Conservation (phyloP, 768 basidiomycete species). For the Naganishia onofrii region DNA sequence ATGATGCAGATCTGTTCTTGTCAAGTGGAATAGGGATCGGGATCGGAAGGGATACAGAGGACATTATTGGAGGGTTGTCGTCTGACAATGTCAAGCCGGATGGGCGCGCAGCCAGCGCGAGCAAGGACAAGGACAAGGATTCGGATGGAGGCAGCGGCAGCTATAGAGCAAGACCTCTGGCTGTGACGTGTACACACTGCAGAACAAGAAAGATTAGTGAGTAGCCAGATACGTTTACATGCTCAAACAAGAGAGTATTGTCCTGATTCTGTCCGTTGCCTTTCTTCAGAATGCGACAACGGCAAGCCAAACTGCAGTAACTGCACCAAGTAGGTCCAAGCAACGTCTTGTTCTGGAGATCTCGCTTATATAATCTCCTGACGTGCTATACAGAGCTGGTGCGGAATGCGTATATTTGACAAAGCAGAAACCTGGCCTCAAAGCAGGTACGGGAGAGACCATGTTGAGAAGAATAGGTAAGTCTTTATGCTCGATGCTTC, state of each 20-base stretch:
- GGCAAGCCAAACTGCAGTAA: constrained; percentile 29
- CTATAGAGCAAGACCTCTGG: constrained; percentile 22
- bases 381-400: constrained; percentile 35
- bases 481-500: not conserved
- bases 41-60: not conserved
- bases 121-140: constrained; percentile 17
- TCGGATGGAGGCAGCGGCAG: constrained; percentile 1
- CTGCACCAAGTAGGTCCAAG: constrained; percentile 32
- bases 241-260: not conserved
- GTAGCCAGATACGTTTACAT: not conserved
- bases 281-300: constrained; percentile 28
- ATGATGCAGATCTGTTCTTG: constrained; percentile 8
- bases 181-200: constrained; percentile 30
- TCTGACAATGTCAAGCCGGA: too few relatives aligned
- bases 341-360: too few relatives aligned
- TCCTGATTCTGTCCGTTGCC: not conserved
- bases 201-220: constrained; percentile 30
- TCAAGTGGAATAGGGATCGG: constrained; percentile 9
- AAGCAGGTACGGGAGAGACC: constrained; percentile 46
- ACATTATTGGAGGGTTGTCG: too few relatives aligned
- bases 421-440: constrained; percentile 47
- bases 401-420: constrained; percentile 44
- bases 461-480: constrained; percentile 42
- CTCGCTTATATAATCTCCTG: too few relatives aligned
- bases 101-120: not conserved